phyloP scores from a whole-genome alignment of 768 basidiomycete genomes.

The Gloeopeniophorella convolvens region DNA sequence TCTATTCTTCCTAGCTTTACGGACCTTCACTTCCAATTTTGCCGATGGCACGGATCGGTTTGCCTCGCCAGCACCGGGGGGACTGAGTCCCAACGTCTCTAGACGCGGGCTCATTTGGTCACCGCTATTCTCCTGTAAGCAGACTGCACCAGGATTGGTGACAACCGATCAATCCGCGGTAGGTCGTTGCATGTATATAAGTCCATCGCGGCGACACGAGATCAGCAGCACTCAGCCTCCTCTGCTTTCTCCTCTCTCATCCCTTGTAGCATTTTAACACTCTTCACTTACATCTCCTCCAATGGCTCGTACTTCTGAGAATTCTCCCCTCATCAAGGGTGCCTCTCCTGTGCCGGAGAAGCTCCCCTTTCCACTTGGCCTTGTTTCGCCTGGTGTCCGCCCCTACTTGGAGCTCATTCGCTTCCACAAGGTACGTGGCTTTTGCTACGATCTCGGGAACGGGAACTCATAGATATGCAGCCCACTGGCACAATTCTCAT shows the following conservation, averaged over 20 bases:
- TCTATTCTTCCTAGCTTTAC: too few relatives aligned
- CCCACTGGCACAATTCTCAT: conserved; percentile 19
- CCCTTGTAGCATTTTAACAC: not conserved
- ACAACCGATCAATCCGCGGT: too few relatives aligned
- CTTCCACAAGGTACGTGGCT: conserved; percentile 11
- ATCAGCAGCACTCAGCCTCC: not conserved
- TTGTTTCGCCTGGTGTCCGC: conserved; percentile 16
- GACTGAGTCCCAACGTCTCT: too few relatives aligned
- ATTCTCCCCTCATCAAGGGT: conserved; percentile 2
- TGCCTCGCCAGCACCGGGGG: too few relatives aligned
- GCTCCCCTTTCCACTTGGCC: conserved; percentile 20
- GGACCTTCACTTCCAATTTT: too few relatives aligned
- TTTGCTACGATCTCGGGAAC: not conserved
- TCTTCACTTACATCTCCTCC: not conserved
- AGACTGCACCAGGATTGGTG: too few relatives aligned
- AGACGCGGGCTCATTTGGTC: too few relatives aligned
- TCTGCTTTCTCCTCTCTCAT: not conserved
- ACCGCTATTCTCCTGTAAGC: too few relatives aligned
- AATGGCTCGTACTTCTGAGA: conserved; percentile 8
- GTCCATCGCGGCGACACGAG: not conserved
- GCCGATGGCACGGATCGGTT: too few relatives aligned
- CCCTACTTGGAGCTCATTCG: conserved; percentile 21
- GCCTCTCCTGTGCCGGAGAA: conserved; percentile 10
- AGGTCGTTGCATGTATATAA: conserved; percentile 6
- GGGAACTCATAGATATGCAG: not conserved